Evolutionary conservation across 2,329 filamentous ascomycete species (phyloP).

Genomic region (Ilyonectria sp.): DNA sequence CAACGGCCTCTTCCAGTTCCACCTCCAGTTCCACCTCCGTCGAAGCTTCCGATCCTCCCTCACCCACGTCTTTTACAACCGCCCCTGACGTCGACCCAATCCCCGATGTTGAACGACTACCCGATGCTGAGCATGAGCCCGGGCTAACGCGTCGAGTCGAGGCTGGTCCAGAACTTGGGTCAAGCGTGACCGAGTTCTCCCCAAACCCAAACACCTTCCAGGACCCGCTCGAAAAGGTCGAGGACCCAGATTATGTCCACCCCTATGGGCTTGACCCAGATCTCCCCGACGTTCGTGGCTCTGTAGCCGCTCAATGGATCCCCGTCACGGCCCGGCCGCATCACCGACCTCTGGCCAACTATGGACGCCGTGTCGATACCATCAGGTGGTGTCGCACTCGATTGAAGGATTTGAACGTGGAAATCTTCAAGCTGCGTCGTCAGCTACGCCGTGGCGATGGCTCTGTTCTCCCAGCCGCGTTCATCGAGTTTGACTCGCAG

Average conservation of each 20-base stretch:
- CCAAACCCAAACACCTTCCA: slow-evolving; percentile 21
- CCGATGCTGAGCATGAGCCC: neutral
- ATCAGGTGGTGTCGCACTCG: slow-evolving; percentile 87
- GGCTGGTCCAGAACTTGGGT: slow-evolving; percentile 29
- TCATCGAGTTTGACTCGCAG: slow-evolving; percentile 90
- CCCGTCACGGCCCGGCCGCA: slow-evolving; percentile 81
- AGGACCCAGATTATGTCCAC: slow-evolving; percentile 54
- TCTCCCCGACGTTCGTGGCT: slow-evolving; percentile 60
- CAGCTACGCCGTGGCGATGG: slow-evolving; percentile 81
- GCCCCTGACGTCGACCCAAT: slow-evolving; percentile 28
- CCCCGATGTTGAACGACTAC: neutral
- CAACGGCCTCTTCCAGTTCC: slow-evolving; percentile 24
- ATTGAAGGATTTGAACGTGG: slow-evolving; percentile 56
- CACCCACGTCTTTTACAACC: slow-evolving; percentile 33
- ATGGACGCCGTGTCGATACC: slow-evolving; percentile 93
- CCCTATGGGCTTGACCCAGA: slow-evolving; percentile 54
- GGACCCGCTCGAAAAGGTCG: slow-evolving; percentile 39
- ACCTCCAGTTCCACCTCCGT: neutral
- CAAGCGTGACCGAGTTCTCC: slow-evolving; percentile 32
- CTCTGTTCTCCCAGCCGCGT: slow-evolving; percentile 81
- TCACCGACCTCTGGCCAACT: slow-evolving; percentile 76
- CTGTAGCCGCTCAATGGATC: slow-evolving; percentile 82
- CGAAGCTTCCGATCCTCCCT: slow-evolving; percentile 30
- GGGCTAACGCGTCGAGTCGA: slow-evolving; percentile 21
- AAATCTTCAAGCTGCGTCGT: slow-evolving; percentile 76